Base-by-base conservation (phyloP, 73 alveolate genomes). In the Urostyla sp. region DNA sequence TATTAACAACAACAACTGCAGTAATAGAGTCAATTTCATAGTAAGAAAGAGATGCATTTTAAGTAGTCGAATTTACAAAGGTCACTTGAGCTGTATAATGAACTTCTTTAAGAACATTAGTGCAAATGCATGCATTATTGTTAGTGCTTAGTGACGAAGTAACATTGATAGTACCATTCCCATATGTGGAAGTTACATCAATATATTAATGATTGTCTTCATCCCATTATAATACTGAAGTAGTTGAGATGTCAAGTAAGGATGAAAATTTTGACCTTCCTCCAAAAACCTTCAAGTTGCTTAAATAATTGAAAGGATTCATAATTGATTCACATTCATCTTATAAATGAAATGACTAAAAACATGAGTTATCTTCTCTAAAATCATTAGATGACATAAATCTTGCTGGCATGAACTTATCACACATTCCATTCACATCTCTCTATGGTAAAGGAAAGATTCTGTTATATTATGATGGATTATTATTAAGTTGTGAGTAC, bases 381-480 rank as follows among this genome's bases (percentile, higher is more conserved):
- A 52, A 48, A 20, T 69, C 53, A 2, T 56, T 13, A 45, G 44
- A 46, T 30, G 44, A 55, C 83, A 69, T 69, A 40, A 69, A 69
- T 5, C 7, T 43, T 2, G 83, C 72, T 16, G 83, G 21, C 53
- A 27, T 69, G 38, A 69, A 69, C n/a, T 48, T 69, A 46, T 69
- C 83, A 48, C 83, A 69, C 5, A 7, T 23, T 6, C 83, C 83
- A 69, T 69, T 69, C 23, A 49, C 5, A 28, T 21, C 36, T 30
- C 36, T 23, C 53, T 69, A 10, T 1, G 83, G 83, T 3, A 69
- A 34, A 24, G 83, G 83, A 18, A 69, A 46, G 10, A 67, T 59
- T 69, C 38, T 69, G 56, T 27, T 30, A 45, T 69, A 69, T 26
- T 69, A 32, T 7, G 52, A 69, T 13, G 24, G 20, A 46, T 7